Evolutionary conservation across 2,329 filamentous ascomycete species (phyloP).

Genomic region (Ophiostoma australiae): DNA sequence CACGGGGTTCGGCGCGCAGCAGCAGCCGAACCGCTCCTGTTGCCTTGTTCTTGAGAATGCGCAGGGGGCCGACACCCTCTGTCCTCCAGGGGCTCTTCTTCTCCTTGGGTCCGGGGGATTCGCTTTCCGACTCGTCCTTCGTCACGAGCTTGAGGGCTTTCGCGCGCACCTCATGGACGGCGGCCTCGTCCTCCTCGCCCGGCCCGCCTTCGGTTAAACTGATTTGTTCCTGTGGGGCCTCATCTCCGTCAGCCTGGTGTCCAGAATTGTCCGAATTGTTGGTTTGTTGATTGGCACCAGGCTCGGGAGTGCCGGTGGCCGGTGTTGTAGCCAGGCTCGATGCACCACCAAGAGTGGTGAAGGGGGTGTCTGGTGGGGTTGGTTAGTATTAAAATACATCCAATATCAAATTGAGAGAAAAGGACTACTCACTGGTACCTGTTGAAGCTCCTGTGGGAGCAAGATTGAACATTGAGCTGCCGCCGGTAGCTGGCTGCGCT

Average conservation of each 20-base stretch:
- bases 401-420: not conserved
- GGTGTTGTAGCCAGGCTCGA: slow-evolving; percentile 59
- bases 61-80: slow-evolving; percentile 66
- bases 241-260: slow-evolving; percentile 49
- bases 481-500: slow-evolving; percentile 30
- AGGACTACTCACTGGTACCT: slow-evolving; percentile 40
- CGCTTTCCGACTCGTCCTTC: slow-evolving; percentile 42
- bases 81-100: slow-evolving; percentile 60
- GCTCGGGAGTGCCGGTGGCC: slow-evolving; percentile 55
- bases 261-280: slow-evolving; percentile 40
- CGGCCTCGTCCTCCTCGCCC: slow-evolving; percentile 67
- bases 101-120: slow-evolving; percentile 39
- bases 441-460: slow-evolving; percentile 36
- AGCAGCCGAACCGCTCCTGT: slow-evolving; percentile 64
- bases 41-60: slow-evolving; percentile 67
- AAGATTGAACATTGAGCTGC: slow-evolving; percentile 33
- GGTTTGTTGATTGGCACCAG: slow-evolving; percentile 42
- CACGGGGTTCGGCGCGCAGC: slow-evolving; percentile 68
- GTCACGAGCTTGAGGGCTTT: slow-evolving; percentile 61
- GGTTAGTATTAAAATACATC: slow-evolving; percentile 1
- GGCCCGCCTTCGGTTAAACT: slow-evolving; percentile 62
- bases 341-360: slow-evolving; percentile 50
- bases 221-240: slow-evolving; percentile 62
- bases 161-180: slow-evolving; percentile 64
- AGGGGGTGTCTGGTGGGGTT: slow-evolving; percentile 47